A percentile compares a stretch with the other conserved stretches of the same genome.
Evolutionary conservation across 148 eudicot genomes (phyloP).

Genomic region (Cornus suecica): DNA sequence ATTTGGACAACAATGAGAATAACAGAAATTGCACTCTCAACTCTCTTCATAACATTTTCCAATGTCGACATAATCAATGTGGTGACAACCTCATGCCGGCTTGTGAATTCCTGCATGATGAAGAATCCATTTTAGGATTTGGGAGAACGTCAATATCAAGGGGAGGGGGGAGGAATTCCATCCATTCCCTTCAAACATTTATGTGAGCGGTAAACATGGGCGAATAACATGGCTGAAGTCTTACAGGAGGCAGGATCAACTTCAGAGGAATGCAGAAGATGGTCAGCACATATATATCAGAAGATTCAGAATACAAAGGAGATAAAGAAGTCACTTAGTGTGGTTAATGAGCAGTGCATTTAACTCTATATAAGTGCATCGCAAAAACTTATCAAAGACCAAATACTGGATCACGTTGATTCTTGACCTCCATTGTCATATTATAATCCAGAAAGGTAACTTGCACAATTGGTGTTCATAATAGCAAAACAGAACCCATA

Average conservation of each 20-base stretch:
- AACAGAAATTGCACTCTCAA: conserved; percentile 43
- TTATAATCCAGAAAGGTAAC: background rate
- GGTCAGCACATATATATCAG: background rate
- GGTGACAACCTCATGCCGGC: conserved; percentile 19
- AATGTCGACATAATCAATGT: conserved; percentile 19
- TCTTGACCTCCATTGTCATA: background rate
- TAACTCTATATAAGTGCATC: background rate
- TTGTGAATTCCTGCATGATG: conserved; percentile 64
- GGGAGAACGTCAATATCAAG: conserved; percentile 4
- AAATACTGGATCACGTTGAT: background rate
- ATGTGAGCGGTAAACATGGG: background rate
- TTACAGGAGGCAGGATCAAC: conserved; percentile 2
- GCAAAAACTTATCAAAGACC: background rate
- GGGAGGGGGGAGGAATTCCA: background rate
- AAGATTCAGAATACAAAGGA: too few relatives aligned
- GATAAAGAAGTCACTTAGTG: background rate
- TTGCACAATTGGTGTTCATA: background rate
- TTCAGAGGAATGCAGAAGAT: background rate
- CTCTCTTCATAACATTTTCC: conserved; percentile 41
- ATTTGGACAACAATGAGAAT: conserved; percentile 51
- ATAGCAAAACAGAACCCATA: background rate
- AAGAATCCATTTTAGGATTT: conserved; percentile 34
- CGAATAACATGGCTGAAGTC: background rate
- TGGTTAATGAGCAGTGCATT: background rate
- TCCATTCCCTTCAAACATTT: background rate